Percentiles rank a stretch among this genome's conserved stretches.
phyloP scores from a whole-genome alignment of 225 moss, liverwort and hornwort genomes.

The Physcomitrellopsis africana region DNA sequence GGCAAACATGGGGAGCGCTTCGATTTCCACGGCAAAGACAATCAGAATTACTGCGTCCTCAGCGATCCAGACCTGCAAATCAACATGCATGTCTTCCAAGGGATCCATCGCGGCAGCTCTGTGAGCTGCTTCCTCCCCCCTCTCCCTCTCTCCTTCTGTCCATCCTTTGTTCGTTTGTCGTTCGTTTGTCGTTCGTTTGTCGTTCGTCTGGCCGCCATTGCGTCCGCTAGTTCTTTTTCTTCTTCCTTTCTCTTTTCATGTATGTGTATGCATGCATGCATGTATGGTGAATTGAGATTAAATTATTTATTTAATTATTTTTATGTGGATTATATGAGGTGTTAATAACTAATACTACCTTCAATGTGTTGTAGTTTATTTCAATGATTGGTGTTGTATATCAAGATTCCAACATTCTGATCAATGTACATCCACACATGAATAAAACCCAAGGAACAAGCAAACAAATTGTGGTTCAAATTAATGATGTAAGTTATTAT shows the following conservation, averaged over 20 bases:
- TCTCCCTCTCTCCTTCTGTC: background rate
- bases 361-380: conserved; percentile 31
- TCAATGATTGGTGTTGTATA: conserved; percentile 44
- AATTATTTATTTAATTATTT: no score
- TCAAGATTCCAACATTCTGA: conserved; percentile 38
- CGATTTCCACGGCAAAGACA: conserved; percentile 41
- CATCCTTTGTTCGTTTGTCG: background rate
- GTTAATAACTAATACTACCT: background rate
- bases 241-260: no score
- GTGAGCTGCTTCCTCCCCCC: conserved; percentile 12
- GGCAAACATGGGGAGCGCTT: conserved; percentile 44
- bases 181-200: no score
- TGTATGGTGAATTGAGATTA: no score
- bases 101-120: conserved; percentile 31
- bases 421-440: conserved; percentile 2
- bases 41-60: conserved; percentile 35
- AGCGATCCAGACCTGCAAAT: conserved; percentile 39
- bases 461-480: conserved; percentile 22
- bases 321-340: no score
- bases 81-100: conserved; percentile 42
- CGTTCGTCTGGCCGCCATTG: no score
- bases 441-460: conserved; percentile 20
- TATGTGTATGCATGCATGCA: no score
- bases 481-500: conserved; percentile 34
- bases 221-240: no score